Conservation (phyloP, 495 filamentous ascomycete species). For the Lentithecium fluviatile region DNA sequence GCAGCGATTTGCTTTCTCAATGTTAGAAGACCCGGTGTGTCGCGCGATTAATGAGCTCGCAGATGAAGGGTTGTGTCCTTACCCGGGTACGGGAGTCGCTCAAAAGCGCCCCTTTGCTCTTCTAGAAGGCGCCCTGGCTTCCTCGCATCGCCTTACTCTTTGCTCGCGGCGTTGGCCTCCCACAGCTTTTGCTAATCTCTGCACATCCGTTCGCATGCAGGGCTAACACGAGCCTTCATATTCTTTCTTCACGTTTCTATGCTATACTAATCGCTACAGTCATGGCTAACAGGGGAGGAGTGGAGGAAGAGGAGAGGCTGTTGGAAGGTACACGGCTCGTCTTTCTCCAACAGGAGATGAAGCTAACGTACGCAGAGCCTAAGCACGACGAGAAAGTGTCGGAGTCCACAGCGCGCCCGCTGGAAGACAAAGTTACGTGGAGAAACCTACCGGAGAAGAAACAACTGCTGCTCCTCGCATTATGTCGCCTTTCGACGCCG, state of each 20-base stretch:
- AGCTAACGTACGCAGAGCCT: not conserved
- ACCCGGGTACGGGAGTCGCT: slow-evolving; percentile 1
- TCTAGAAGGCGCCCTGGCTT: not conserved
- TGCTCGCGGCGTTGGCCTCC: no score
- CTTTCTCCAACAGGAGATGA: not conserved
- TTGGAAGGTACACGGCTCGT: slow-evolving; percentile 15
- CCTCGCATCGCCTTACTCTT: not conserved
- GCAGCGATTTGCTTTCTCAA: slow-evolving; percentile 7
- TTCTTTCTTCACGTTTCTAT: not conserved
- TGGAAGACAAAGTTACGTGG: slow-evolving; percentile 34
- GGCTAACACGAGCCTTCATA: no score
- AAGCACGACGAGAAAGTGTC: slow-evolving; percentile 5
- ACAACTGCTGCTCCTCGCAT: slow-evolving; percentile 66
- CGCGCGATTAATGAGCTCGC: slow-evolving; percentile 16
- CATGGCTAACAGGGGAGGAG: not conserved
- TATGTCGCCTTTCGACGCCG: slow-evolving; percentile 69
- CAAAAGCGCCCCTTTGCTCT: slow-evolving; percentile 9
- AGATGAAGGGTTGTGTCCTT: no score
- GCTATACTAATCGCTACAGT: not conserved
- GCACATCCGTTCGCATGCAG: no score
- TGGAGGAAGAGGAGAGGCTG: slow-evolving; percentile 18
- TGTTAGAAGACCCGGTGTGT: slow-evolving; percentile 1
- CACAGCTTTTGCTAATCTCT: no score
- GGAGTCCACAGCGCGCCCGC: not conserved
- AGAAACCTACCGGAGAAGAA: slow-evolving; percentile 60